These are phyloP conservation scores for Conticribra weissflogii DNA, from an alignment of 108 stramenopile species.

Conservation along the genomic window DNA sequence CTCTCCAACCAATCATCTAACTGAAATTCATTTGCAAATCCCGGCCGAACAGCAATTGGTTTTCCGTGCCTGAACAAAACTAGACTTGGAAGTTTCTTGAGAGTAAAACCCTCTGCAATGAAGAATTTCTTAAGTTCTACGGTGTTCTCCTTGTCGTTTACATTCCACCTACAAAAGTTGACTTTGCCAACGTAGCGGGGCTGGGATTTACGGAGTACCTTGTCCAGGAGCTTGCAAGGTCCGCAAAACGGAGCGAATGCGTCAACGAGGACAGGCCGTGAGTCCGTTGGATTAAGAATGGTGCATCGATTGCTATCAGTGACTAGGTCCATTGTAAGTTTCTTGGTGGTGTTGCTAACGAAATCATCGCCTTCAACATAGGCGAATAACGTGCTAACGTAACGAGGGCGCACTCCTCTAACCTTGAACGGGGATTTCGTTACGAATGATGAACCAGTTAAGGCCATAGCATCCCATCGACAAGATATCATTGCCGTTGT, in stretches of 20 bases:
- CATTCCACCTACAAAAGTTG: constrained; percentile 46
- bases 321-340: not conserved
- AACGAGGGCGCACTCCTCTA: too few species aligned
- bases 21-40: constrained; percentile 44
- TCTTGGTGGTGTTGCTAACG: not conserved
- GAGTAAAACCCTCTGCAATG: constrained; percentile 22
- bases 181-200: constrained; percentile 34
- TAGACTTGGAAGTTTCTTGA: constrained; percentile 36
- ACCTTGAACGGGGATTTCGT: too few species aligned
- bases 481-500: too few species aligned
- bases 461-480: too few species aligned
- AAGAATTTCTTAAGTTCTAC: constrained; percentile 21
- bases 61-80: constrained; percentile 31
- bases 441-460: too few species aligned
- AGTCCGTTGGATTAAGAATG: not conserved
- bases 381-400: too few species aligned
- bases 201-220: constrained; percentile 38
- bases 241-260: constrained; percentile 38
- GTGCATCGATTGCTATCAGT: not conserved
- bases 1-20: constrained; percentile 42
- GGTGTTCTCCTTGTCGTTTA: constrained; percentile 36
- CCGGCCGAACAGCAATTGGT: constrained; percentile 33
- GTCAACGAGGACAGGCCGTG: constrained; percentile 8
- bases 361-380: too few species aligned
- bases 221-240: constrained; percentile 48